Percentiles rank a stretch among this genome's conserved stretches.
Evolutionary conservation across 306 rosid genomes (phyloP).

Genomic region (Aeschynomene evenia): DNA sequence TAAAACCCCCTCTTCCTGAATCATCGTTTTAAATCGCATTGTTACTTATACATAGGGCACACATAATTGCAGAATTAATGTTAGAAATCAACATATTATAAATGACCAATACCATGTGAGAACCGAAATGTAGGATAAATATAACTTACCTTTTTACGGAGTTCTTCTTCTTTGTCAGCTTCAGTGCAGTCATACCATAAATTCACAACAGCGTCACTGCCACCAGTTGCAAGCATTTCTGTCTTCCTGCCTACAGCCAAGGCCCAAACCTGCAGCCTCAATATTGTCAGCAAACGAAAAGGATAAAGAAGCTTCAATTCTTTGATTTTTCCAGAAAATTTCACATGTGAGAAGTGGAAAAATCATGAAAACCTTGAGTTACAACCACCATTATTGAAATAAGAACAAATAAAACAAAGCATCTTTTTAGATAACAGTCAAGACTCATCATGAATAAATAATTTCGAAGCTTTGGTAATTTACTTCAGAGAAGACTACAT

Average conservation of each 20-base stretch:
- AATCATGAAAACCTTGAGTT: not conserved
- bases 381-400: not conserved
- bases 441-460: no score
- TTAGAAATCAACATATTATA: not conserved
- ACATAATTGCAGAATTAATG: not conserved
- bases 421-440: not conserved
- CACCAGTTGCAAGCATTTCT: conserved; percentile 94
- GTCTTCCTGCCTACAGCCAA: conserved; percentile 87
- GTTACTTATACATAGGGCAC: not conserved
- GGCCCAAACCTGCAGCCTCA: conserved; percentile 78
- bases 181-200: conserved; percentile 87
- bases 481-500: no score
- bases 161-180: conserved; percentile 81
- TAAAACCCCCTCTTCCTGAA: conserved; percentile 87
- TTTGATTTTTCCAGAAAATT: not conserved
- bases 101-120: not conserved
- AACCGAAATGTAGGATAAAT: not conserved
- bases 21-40: conserved; percentile 29
- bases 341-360: not conserved
- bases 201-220: conserved; percentile 79
- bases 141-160: conserved; percentile 67
- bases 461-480: no score
- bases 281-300: conserved; percentile 28
- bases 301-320: not conserved
- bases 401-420: conserved; percentile 6